Percentiles rank a stretch among this genome's conserved stretches.
These are phyloP conservation scores for Aristolochia contorta DNA, from an alignment of 164 flowering plant species.

Conservation along the genomic window DNA sequence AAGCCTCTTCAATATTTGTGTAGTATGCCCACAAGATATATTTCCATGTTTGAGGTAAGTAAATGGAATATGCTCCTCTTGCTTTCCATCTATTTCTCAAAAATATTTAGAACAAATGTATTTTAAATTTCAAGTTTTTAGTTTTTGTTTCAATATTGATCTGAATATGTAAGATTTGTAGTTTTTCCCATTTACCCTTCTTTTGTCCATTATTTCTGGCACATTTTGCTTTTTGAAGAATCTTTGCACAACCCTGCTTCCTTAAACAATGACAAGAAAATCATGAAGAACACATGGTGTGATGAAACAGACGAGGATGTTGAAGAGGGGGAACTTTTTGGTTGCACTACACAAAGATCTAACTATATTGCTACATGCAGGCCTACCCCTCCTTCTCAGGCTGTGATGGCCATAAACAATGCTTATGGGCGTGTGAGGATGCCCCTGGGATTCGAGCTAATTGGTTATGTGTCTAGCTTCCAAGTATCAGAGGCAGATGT, in stretches of 20 bases:
- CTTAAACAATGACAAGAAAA: no score
- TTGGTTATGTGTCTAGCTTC: slow-evolving; percentile 55
- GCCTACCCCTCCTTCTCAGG: slow-evolving; percentile 91
- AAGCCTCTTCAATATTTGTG: not conserved
- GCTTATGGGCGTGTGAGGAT: slow-evolving; percentile 90
- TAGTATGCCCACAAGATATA: not conserved
- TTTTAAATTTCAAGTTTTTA: no score
- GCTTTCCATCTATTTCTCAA: no score
- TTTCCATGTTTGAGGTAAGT: no score
- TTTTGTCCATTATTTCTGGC: not conserved
- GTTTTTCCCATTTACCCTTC: no score
- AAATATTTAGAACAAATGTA: no score
- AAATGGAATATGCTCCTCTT: no score
- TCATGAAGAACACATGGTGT: no score
- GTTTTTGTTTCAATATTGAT: no score
- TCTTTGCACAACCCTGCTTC: not conserved
- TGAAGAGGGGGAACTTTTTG: no score
- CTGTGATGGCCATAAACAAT: slow-evolving; percentile 82
- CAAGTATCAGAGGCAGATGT: slow-evolving; percentile 28
- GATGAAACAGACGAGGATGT: no score
- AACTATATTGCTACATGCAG: slow-evolving; percentile 20
- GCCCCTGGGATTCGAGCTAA: slow-evolving; percentile 68
- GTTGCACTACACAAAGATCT: not conserved
- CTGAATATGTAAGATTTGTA: no score
- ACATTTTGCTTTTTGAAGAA: not conserved